phyloP scores from a whole-genome alignment of 352 stramenopile species.

The Pythium plurisporium region DNA sequence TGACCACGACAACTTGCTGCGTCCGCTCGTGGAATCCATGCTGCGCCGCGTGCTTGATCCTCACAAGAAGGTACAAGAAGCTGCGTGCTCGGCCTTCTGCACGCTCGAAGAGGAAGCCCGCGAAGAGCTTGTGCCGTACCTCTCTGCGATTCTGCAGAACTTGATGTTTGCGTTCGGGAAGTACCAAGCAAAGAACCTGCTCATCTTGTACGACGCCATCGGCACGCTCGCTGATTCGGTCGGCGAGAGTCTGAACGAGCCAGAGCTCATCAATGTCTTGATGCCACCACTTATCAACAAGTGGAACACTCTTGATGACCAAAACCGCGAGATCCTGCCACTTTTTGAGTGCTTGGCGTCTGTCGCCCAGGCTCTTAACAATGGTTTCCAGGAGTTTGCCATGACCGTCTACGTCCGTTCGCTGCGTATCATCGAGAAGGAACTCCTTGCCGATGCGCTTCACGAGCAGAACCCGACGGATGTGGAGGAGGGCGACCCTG shows the following conservation, averaged over 20 bases:
- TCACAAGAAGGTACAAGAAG: conserved; percentile 95
- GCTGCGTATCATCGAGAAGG: conserved; percentile 80
- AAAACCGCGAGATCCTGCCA: conserved; percentile 77
- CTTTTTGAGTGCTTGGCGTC: conserved; percentile 89
- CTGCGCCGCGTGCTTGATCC: conserved; percentile 85
- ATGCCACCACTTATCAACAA: conserved; percentile 92
- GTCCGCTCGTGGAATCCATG: conserved; percentile 83
- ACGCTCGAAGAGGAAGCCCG: conserved; percentile 92
- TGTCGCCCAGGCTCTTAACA: conserved; percentile 77
- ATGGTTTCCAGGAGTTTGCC: conserved; percentile 86
- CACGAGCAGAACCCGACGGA: conserved; percentile 73
- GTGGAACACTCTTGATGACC: conserved; percentile 85
- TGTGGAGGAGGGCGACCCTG: conserved; percentile 81
- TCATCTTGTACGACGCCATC: conserved; percentile 96
- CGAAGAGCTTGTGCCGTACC: conserved; percentile 91
- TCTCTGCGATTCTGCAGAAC: conserved; percentile 90
- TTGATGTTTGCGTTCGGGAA: conserved; percentile 91
- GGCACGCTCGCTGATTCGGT: conserved; percentile 94
- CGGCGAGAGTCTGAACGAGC: conserved; percentile 89
- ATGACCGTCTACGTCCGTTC: conserved; percentile 77
- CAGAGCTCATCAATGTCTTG: conserved; percentile 88
- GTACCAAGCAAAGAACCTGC: conserved; percentile 92
- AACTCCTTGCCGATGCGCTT: conserved; percentile 77
- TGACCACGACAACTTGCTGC: conserved; percentile 72
- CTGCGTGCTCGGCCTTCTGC: conserved; percentile 92